Percentiles rank a stretch among this genome's conserved stretches.
phyloP scores from a whole-genome alignment of 495 filamentous ascomycete species.

The Lineolata rhizophorae region DNA sequence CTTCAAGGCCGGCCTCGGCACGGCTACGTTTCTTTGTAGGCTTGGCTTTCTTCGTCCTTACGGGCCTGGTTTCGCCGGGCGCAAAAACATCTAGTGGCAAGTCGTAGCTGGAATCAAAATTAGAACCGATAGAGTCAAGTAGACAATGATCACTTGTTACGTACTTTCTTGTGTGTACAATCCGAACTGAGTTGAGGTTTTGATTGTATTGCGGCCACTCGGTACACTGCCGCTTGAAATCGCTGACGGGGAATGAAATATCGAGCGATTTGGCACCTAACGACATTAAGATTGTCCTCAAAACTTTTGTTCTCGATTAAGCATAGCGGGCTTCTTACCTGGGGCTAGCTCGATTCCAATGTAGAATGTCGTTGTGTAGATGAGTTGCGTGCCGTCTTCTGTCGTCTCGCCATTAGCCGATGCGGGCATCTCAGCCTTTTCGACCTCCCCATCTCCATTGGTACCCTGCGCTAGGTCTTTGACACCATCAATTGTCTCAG shows the following conservation, averaged over 20 bases:
- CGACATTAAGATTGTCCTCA: slow-evolving; percentile 13
- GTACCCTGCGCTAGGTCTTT: slow-evolving; percentile 31
- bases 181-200: slow-evolving; percentile 39
- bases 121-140: slow-evolving; percentile 10
- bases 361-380: slow-evolving; percentile 77
- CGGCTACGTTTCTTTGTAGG: slow-evolving; percentile 16
- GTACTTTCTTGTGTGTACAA: slow-evolving; percentile 61
- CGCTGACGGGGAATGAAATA: slow-evolving; percentile 47
- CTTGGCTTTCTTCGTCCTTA: slow-evolving; percentile 11
- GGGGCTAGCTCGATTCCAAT: slow-evolving; percentile 54
- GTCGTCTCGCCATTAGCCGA: slow-evolving; percentile 3
- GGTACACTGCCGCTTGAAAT: slow-evolving; percentile 50
- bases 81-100: slow-evolving; percentile 80
- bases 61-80: slow-evolving; percentile 37
- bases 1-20: slow-evolving; percentile 14
- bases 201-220: slow-evolving; percentile 42
- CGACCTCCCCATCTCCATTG: slow-evolving; percentile 25
- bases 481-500: slow-evolving; percentile 33
- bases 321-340: slow-evolving; percentile 22
- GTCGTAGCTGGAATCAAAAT: slow-evolving; percentile 41
- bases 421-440: slow-evolving; percentile 10
- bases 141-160: slow-evolving; percentile 15
- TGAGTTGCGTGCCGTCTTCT: slow-evolving; percentile 23
- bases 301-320: slow-evolving; percentile 6
- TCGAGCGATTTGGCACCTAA: slow-evolving; percentile 34